Evolutionary conservation across 2,329 filamentous ascomycete genomes (phyloP), one percentile per base, ranked within the genome.

Genomic region (Ophiocordyceps unilateralis): DNA sequence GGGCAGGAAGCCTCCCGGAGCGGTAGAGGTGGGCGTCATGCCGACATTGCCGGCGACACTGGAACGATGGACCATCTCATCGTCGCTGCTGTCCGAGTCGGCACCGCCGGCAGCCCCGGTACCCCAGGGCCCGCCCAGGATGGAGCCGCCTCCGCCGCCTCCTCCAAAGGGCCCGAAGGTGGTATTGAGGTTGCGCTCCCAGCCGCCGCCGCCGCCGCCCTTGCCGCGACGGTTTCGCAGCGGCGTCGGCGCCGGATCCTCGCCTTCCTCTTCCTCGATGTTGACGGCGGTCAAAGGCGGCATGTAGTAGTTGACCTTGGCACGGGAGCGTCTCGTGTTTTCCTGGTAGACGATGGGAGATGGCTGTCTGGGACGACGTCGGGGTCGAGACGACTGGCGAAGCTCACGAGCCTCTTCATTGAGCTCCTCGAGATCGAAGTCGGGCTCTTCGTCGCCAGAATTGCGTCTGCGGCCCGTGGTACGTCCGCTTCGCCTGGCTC

Each of bases 61-160:
- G 8, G 70, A 74, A 46, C 81, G 74, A 49, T 79, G 76, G 49
- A 74, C 70, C 61, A 76, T 77, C 55, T 98, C 91, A 51, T 98
- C 91, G 53, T 98, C 91, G 58, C 91, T 98, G 59, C 87, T 95
- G 57, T 98, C 91, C 6, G 89, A 94, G 53, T 96, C 91, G 9
- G 79, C 83, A 43, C 82, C 84, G 23, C 81, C 87, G 47, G 76
- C 76, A 20, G 83, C 83, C 12, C 75, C 81, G 38, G 76, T 76
- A 44, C 80, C 82, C 67, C 80, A 83, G 5, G 83, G 80, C 1
- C 84, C 85, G 47, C 70, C 78, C 44, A 89, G 72, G 12, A 91
- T 68, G 15, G 85, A 76, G 26, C 78, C 72, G 37, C 72, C 72
- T 30, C 84, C 84, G 38, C 80, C 78, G 39, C 83, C 83, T 37